Conservation (phyloP, 176 grass and related monocot species). For the Triticum monococcum region DNA sequence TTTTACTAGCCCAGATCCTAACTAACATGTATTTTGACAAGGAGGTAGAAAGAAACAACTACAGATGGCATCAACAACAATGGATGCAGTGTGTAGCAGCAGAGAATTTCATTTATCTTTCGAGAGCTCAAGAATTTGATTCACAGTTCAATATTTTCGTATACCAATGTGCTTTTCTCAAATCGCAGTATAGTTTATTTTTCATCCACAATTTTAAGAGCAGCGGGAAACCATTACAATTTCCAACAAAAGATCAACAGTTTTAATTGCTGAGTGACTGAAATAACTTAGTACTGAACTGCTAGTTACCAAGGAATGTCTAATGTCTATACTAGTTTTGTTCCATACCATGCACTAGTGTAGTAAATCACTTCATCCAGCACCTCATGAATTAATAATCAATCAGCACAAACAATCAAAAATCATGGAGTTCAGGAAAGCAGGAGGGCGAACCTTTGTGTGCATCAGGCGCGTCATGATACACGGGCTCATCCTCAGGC, state of each 20-base stretch:
- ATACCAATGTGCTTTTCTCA: neutral
- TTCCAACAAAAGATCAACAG: neutral
- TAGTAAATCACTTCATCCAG: neutral
- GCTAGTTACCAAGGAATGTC: neutral
- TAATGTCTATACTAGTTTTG: neutral
- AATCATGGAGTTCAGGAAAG: neutral
- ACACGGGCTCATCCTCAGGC: constrained; percentile 65
- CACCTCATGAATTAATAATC: neutral
- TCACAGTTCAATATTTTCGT: neutral
- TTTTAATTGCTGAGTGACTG: neutral
- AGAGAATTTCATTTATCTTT: neutral
- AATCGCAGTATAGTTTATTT: neutral
- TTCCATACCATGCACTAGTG: neutral
- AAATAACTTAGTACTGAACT: neutral
- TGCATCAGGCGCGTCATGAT: constrained; percentile 59
- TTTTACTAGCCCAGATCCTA: neutral
- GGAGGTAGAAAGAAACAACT: neutral
- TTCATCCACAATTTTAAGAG: neutral
- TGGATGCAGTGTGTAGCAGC: neutral
- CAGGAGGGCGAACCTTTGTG: constrained; percentile 44
- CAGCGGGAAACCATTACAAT: neutral
- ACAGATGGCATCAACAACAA: neutral
- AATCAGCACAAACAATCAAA: neutral
- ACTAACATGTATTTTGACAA: neutral
- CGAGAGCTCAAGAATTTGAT: neutral